phyloP scores from a whole-genome alignment of 495 filamentous ascomycete genomes.

The Lepraria neglecta region DNA sequence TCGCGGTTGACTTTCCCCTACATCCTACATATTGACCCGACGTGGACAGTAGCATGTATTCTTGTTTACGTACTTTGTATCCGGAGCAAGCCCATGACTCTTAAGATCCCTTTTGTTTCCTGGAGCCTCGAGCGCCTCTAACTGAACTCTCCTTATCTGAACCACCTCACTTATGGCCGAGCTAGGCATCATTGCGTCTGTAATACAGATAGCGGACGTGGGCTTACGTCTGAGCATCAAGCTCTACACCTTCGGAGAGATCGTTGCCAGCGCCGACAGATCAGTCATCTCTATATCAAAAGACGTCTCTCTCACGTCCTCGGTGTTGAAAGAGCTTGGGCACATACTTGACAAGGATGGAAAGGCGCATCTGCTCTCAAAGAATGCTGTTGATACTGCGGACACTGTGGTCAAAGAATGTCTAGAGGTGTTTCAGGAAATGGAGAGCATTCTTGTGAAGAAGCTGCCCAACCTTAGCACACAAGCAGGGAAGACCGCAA shows the following conservation, averaged over 20 bases:
- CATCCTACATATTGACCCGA: no score
- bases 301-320: conserved; percentile 36
- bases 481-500: not conserved
- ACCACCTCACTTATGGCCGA: conserved; percentile 19
- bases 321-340: conserved; percentile 33
- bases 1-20: no score
- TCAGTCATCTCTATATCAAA: conserved; percentile 33
- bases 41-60: no score
- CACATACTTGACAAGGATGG: conserved; percentile 30
- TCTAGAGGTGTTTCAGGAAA: conserved; percentile 29
- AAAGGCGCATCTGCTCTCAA: conserved; percentile 28
- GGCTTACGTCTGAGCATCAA: conserved; percentile 35
- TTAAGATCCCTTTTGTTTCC: no score
- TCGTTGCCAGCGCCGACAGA: conserved; percentile 30
- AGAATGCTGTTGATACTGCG: conserved; percentile 28
- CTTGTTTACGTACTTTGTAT: no score
- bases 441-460: conserved; percentile 29
- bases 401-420: conserved; percentile 29
- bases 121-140: no score
- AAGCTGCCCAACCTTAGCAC: not conserved
- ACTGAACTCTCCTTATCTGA: no score
- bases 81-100: no score
- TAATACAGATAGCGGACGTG: conserved; percentile 37
- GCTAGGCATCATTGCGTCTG: conserved; percentile 33
- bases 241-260: conserved; percentile 36